Base-by-base conservation (phyloP, 495 filamentous ascomycete genomes). In the Penicillium cataractarum region DNA sequence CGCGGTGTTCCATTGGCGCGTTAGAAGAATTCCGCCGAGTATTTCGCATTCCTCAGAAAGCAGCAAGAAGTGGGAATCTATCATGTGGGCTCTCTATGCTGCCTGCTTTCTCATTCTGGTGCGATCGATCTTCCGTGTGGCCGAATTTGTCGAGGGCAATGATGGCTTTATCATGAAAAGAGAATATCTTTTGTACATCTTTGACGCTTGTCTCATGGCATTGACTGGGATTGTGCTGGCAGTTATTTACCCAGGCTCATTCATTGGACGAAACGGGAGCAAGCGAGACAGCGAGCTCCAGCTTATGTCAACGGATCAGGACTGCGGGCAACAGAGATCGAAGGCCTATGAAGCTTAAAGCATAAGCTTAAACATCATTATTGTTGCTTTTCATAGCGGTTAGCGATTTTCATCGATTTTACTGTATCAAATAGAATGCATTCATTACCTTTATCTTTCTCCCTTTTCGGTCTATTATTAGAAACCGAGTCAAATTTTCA, bases 131-230 rank as follows among this genome's bases (percentile, higher is more conserved):
- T 89, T 89, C 68, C 78, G 88, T 22, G 75, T 87, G 21, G 70
- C 86, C 0, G 88, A 91, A 72, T 90, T 86, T 57, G 53, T 80
- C 0, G 75, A 85, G 73, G 87, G 87, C 0, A 71, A 83, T 50
- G 72, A 78, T 21, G 86, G 87, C 0, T 81, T 70, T 56, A 65
- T 83, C 26, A 67, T 89, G 60, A 64, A 55, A 7, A 78, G 82
- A 59, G 88, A 90, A 71, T 80, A 79, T 69, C 78, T 83, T 55
- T 62, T 89, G 53, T 90, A 88, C 64, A 68, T 88, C 15, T 89
- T 89, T 58, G 88, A 91, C 64, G 74, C 78, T 37, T 52, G 77
- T 35, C 69, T 86, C 27, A 90, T 90, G 86, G 53, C 81, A 17
- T 8, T 66, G 2, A 81, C 80, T 17, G 50, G 55, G 6, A 44